phyloP scores from a whole-genome alignment of 768 basidiomycete genomes.

The Termitomyces eurrhizus region DNA sequence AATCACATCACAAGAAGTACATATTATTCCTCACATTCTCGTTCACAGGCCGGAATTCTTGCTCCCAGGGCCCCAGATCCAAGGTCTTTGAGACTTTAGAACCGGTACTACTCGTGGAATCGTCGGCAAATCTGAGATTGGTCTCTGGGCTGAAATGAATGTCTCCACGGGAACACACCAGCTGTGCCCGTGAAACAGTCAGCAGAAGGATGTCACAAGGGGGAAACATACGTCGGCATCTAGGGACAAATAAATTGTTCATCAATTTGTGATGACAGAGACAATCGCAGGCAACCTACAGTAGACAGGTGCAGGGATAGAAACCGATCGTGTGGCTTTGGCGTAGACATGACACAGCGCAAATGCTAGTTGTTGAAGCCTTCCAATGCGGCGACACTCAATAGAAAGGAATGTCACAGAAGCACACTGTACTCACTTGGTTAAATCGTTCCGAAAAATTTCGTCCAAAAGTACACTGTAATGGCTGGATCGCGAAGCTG shows the following conservation, averaged over 20 bases:
- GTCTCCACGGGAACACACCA: constrained; percentile 46
- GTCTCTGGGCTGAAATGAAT: constrained; percentile 37
- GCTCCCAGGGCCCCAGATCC: constrained; percentile 21
- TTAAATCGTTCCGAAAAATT: constrained; percentile 28
- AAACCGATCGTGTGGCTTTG: constrained; percentile 65
- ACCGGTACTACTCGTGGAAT: constrained; percentile 17
- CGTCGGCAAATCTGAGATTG: constrained; percentile 21
- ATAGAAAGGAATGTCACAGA: background rate
- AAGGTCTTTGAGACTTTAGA: constrained; percentile 11
- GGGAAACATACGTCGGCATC: constrained; percentile 48
- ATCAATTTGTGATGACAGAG: constrained; percentile 3
- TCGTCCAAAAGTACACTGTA: constrained; percentile 43
- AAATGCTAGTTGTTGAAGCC: constrained; percentile 42
- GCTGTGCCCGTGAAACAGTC: constrained; percentile 24
- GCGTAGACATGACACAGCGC: constrained; percentile 67
- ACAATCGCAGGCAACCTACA: constrained; percentile 36
- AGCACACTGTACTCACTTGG: constrained; percentile 21
- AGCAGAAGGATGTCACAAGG: constrained; percentile 10
- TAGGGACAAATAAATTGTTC: constrained; percentile 18
- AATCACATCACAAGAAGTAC: constrained; percentile 20
- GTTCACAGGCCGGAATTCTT: constrained; percentile 18
- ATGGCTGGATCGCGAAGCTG: constrained; percentile 52
- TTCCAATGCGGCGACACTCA: constrained; percentile 6
- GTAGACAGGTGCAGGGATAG: constrained; percentile 67
- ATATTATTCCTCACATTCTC: constrained; percentile 14